phyloP scores from a whole-genome alignment of 805 yeast genomes.

The Yarrowia sp. region DNA sequence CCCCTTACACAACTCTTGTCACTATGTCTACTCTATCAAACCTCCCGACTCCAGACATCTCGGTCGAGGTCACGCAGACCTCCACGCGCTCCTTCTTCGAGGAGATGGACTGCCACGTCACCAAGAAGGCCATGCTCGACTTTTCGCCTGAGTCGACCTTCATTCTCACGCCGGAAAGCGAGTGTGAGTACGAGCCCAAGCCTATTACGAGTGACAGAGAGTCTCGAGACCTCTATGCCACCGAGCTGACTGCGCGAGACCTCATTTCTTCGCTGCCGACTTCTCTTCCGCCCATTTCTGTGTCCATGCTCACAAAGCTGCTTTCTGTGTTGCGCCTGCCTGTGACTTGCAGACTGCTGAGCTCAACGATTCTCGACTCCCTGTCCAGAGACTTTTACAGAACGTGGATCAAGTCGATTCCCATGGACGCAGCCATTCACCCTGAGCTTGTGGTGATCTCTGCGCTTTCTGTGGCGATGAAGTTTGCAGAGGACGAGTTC shows the following conservation, averaged over 20 bases:
- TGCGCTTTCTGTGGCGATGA: conserved; percentile 27
- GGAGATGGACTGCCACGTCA: conserved; percentile 19
- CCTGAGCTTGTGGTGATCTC: conserved; percentile 30
- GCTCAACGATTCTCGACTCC: conserved; percentile 25
- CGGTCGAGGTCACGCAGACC: background rate
- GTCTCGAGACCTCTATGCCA: background rate
- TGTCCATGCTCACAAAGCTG: background rate
- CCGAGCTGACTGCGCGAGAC: conserved; percentile 2
- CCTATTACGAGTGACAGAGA: too few relatives aligned
- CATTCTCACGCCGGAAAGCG: background rate
- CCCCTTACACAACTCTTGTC: background rate
- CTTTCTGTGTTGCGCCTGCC: background rate
- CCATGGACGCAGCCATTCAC: conserved; percentile 25
- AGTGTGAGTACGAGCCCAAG: background rate
- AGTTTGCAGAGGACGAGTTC: conserved; percentile 29
- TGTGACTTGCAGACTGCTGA: background rate
- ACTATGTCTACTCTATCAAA: background rate
- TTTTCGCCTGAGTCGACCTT: conserved; percentile 21
- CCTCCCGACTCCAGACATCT: conserved; percentile 12
- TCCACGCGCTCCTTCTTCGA: conserved; percentile 17
- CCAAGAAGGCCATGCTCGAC: conserved; percentile 15
- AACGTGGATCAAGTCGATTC: conserved; percentile 28
- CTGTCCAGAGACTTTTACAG: conserved; percentile 29
- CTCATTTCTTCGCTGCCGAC: background rate
- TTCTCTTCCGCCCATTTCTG: background rate